phyloP scores from a whole-genome alignment of 371 early-diverging fungal species.

The Lichtheimia corymbifera region DNA sequence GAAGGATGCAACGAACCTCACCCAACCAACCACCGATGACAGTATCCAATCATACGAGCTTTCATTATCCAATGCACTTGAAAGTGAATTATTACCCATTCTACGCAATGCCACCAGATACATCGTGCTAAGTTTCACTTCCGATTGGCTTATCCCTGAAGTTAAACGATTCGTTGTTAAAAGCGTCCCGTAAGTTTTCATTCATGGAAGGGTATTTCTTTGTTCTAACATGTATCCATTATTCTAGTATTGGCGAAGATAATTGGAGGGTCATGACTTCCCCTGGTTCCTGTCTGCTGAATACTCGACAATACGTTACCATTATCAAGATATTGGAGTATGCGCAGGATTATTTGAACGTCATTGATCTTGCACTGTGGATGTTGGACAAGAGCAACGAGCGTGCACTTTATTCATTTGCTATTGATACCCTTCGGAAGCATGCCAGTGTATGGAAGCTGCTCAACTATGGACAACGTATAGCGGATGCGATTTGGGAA shows the following conservation, averaged over 20 bases:
- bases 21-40: slow-evolving; percentile 48
- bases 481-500: slow-evolving; percentile 38
- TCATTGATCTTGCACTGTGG: slow-evolving; percentile 65
- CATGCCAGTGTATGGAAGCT: slow-evolving; percentile 63
- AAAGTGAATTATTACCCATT: slow-evolving; percentile 29
- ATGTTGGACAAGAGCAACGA: slow-evolving; percentile 65
- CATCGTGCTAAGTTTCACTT: slow-evolving; percentile 50
- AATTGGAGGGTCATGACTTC: slow-evolving; percentile 84
- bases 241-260: slow-evolving; percentile 66
- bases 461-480: slow-evolving; percentile 25
- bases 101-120: slow-evolving; percentile 51
- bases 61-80: slow-evolving; percentile 30
- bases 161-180: slow-evolving; percentile 73
- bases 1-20: slow-evolving; percentile 48
- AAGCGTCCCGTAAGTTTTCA: slow-evolving; percentile 52
- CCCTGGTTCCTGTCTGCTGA: slow-evolving; percentile 77
- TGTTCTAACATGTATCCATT: neutral
- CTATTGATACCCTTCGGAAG: slow-evolving; percentile 58
- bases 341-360: slow-evolving; percentile 55
- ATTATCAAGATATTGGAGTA: slow-evolving; percentile 60
- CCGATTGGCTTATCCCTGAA: slow-evolving; percentile 61
- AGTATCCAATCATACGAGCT: slow-evolving; percentile 34
- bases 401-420: slow-evolving; percentile 45
- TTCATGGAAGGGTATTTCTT: neutral
- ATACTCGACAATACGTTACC: slow-evolving; percentile 67